Evolutionary conservation across 306 rosid genomes (phyloP).

Genomic region (Inga oerstediana): DNA sequence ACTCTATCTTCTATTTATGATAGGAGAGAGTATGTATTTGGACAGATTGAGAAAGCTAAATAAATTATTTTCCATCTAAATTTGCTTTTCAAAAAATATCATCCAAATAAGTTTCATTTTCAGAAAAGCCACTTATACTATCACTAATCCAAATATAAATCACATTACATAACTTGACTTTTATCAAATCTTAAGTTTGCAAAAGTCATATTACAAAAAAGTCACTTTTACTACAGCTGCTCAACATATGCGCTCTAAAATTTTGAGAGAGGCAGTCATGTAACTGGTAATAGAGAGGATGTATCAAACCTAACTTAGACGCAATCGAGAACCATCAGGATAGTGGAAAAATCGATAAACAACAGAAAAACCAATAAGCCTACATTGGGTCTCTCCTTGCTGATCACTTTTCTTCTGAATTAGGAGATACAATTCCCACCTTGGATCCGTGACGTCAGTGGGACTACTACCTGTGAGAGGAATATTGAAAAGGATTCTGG

Average conservation of each 20-base stretch:
- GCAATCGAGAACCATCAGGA: slow-evolving; percentile 76
- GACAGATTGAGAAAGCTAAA: too few relatives aligned
- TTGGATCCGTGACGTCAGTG: slow-evolving; percentile 76
- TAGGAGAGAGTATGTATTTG: too few relatives aligned
- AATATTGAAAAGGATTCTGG: neutral
- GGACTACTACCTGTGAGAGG: slow-evolving; percentile 80
- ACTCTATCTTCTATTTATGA: too few relatives aligned
- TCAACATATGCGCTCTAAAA: neutral
- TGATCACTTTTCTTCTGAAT: slow-evolving; percentile 59
- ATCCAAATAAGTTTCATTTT: too few relatives aligned
- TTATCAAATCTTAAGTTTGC: too few relatives aligned
- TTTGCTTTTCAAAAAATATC: too few relatives aligned
- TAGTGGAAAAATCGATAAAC: slow-evolving; percentile 88
- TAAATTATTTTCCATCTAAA: too few relatives aligned
- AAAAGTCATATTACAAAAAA: too few relatives aligned
- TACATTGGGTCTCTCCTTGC: slow-evolving; percentile 49
- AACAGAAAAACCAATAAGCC: slow-evolving; percentile 81
- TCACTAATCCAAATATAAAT: too few relatives aligned
- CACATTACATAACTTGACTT: too few relatives aligned
- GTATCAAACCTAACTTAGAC: slow-evolving; percentile 74
- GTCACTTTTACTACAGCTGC: too few relatives aligned
- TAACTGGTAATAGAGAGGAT: slow-evolving; percentile 18
- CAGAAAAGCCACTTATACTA: too few relatives aligned
- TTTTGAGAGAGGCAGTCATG: slow-evolving; percentile 5
- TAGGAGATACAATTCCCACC: slow-evolving; percentile 87